Base-by-base conservation (phyloP, 306 rosid species). In the Corylus heterophylla region DNA sequence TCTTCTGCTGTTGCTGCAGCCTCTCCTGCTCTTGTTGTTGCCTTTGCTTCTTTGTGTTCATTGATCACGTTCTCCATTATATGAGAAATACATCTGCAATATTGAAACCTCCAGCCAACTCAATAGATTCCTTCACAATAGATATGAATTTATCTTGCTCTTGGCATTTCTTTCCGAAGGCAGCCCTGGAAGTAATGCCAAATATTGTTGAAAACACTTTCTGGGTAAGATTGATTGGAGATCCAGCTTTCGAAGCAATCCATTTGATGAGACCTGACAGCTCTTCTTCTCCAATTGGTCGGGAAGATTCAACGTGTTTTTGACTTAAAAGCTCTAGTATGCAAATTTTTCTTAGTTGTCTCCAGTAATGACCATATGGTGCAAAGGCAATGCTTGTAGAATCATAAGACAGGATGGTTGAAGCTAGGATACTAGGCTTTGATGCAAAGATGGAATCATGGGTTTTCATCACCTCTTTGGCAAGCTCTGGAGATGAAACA, bases 381-480 rank as follows among this genome's bases (percentile, higher is more conserved):
- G 86, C 11, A 14, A 56, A 27, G n/a, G 18, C 27, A 4, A 76
- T 75, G 25, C 20, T 8, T n/a, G 62, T 82, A n/a, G n/a, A n/a
- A n/a, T n/a, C n/a, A n/a, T n/a, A 64, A 14, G 64, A 4, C 6
- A 79, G 0, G 12, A 85, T 66, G 0, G 75, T 35, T 8, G 78
- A 2, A 27, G 58, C 69, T 22, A 78, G 75, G 1, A 64, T 16
- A 0, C 1, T 2, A 18, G 87, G 83, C 79, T 86, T 81, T 35
- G 79, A 81, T 25, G 87, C 71, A 69, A 88, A 85, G 63, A n/a
- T 62, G 0, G 73, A 5, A 51, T 85, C 87, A 45, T 88, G 82
- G 14, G 82, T 85, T 76, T 81, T 88, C 84, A 88, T 76, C 9
- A 85, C 75, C 77, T 83, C 88, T 54, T 13, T 74, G 16, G 88